phyloP scores from a whole-genome alignment of 306 rosid genomes.

The Castanospermum australe region DNA sequence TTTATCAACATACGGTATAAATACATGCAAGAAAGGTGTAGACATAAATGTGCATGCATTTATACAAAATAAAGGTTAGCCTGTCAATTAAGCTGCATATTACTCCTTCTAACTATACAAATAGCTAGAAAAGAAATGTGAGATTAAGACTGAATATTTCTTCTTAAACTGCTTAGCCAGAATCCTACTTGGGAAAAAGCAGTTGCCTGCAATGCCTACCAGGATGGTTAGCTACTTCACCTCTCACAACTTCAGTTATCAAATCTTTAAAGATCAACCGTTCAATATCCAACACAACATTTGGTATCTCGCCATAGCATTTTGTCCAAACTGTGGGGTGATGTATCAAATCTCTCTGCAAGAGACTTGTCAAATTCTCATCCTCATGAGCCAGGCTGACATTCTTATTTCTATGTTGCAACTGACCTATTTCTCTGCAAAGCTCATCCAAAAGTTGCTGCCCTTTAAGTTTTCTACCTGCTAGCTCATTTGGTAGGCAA shows the following conservation, averaged over 20 bases:
- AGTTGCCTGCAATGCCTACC: slow-evolving; percentile 56
- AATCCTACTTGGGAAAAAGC: slow-evolving; percentile 40
- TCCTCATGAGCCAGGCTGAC: slow-evolving; percentile 39
- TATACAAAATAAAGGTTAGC: slow-evolving; percentile 8
- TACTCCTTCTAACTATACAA: slow-evolving; percentile 23
- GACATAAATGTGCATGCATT: slow-evolving; percentile 9
- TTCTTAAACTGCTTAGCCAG: slow-evolving; percentile 23
- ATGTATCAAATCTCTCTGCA: slow-evolving; percentile 49
- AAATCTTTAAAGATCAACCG: slow-evolving; percentile 90
- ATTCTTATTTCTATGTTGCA: slow-evolving; percentile 41
- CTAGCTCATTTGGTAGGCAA: slow-evolving; percentile 38
- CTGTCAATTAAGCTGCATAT: slow-evolving; percentile 26
- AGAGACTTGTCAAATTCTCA: slow-evolving; percentile 43
- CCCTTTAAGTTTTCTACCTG: slow-evolving; percentile 46
- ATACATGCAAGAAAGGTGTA: slow-evolving; percentile 32
- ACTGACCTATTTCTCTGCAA: slow-evolving; percentile 66
- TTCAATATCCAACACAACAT: slow-evolving; percentile 79
- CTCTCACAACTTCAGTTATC: slow-evolving; percentile 69
- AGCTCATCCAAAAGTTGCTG: slow-evolving; percentile 53
- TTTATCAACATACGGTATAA: slow-evolving; percentile 16
- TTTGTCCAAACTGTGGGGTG: slow-evolving; percentile 40
- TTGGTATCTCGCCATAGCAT: slow-evolving; percentile 47
- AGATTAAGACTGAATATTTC: slow-evolving; percentile 18
- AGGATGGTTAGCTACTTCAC: slow-evolving; percentile 43
- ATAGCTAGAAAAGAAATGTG: not conserved